Percentiles rank a stretch among this genome's conserved stretches.
Evolutionary conservation across 2,329 filamentous ascomycete species (phyloP).

Genomic region (Apiospora aurea): DNA sequence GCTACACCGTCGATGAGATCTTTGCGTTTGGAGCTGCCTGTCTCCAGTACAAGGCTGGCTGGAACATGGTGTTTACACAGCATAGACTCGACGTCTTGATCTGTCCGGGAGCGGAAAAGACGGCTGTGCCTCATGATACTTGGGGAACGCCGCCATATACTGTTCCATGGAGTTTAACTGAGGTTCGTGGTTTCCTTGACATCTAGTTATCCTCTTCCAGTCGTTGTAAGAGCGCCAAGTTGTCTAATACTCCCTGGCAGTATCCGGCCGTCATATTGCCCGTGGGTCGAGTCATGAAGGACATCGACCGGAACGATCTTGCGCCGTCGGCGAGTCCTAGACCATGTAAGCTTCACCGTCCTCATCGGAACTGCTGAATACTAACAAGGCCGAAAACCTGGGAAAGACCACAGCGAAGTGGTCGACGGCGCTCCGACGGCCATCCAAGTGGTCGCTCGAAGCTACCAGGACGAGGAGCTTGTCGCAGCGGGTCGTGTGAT

Average conservation of each 20-base stretch:
- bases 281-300: neutral
- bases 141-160: neutral
- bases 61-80: neutral
- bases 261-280: neutral
- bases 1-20: neutral
- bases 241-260: neutral
- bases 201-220: neutral
- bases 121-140: neutral
- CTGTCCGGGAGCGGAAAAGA: neutral
- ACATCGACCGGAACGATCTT: neutral
- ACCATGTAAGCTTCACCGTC: neutral
- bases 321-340: neutral
- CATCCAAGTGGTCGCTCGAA: neutral
- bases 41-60: neutral
- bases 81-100: neutral
- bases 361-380: neutral
- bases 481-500: neutral
- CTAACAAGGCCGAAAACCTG: neutral
- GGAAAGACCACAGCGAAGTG: neutral
- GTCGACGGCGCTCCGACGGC: neutral
- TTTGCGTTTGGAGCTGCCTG: neutral
- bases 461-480: neutral
- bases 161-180: neutral
- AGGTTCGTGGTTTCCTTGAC: neutral
- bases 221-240: no score